phyloP scores from a whole-genome alignment of 2,329 filamentous ascomycete genomes.

The Aspergillus eucalypticola region DNA sequence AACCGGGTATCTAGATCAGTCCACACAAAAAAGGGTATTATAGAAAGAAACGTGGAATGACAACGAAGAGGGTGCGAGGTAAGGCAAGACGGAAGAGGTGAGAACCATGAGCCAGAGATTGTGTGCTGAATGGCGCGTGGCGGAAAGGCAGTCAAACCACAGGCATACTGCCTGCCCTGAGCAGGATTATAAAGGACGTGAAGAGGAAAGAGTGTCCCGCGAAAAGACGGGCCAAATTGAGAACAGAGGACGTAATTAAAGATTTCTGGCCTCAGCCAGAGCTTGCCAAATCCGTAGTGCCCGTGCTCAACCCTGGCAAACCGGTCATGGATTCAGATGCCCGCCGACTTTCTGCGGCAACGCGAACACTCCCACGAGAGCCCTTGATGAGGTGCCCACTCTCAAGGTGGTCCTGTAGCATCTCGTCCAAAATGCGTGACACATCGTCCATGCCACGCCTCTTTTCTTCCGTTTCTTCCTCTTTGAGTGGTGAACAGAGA shows the following conservation, averaged over 20 bases:
- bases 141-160: neutral
- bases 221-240: too few species aligned
- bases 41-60: slow-evolving; percentile 25
- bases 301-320: slow-evolving; percentile 30
- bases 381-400: slow-evolving; percentile 70
- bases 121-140: neutral
- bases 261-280: neutral
- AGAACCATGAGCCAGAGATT: neutral
- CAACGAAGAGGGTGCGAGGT: neutral
- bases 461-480: slow-evolving; percentile 43
- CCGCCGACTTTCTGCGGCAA: slow-evolving; percentile 49
- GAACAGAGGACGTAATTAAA: neutral
- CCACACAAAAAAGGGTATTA: slow-evolving; percentile 14
- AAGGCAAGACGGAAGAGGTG: neutral
- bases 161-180: neutral
- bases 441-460: slow-evolving; percentile 82
- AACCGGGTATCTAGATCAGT: slow-evolving; percentile 25
- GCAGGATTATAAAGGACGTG: neutral
- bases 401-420: slow-evolving; percentile 88
- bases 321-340: slow-evolving; percentile 31
- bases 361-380: slow-evolving; percentile 65
- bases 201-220: neutral
- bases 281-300: neutral
- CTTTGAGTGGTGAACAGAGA: slow-evolving; percentile 34
- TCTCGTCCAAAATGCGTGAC: slow-evolving; percentile 90